Evolutionary conservation across 1,284 basidiomycete genomes (phyloP), one percentile per base, ranked within the genome.

Genomic region (Heterobasidion parviporum): DNA sequence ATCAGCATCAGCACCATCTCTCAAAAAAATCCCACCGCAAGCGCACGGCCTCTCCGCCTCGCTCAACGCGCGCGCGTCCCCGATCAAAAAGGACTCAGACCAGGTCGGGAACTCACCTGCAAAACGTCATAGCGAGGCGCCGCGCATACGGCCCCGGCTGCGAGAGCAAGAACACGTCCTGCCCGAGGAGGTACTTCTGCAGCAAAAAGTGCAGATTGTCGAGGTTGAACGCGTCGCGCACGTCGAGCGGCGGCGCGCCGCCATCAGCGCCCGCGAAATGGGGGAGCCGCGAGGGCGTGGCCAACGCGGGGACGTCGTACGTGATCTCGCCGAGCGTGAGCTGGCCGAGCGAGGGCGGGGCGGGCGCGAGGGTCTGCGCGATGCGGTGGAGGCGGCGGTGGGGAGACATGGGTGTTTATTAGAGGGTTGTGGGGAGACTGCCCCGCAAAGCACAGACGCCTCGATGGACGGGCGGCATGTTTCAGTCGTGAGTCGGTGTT

Each of bases 131-230:
- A 1, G 79, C 81, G 46, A 85, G 66, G 41, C 81, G 67, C 33
- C 83, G 70, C 8, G 83, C 82, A 66, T 85, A 86, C 1, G 82
- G 81, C 0, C 83, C 0, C 9, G 83, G 83, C 61, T 85, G 82
- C 0, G 80, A 80, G 1, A 85, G 70, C 16, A 85, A 67, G 65
- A 85, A 86, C 5, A 83, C 70, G 64, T 86, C 83, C 64, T 86
- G 83, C 3, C 81, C 82, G 1, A 86, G 72, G n/a, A 85, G 63
- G 65, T 79, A 81, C 64, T 85, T 85, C 70, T 86, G 82, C 60
- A 86, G 64, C 68, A 86, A 73, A 60, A 83, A 86, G 65, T 82
- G 77, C 43, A 85, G 64, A 60, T 85, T 81, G 54, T 82, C 77
- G 48, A 74, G 58, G 61, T 80, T 84, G 49, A 80, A 71, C 0